A percentile compares a stretch with the other conserved stretches of the same genome.
These are phyloP conservation scores for Neofusicoccum umdonicola DNA, from an alignment of 2,329 filamentous ascomycete species.

Conservation along the genomic window DNA sequence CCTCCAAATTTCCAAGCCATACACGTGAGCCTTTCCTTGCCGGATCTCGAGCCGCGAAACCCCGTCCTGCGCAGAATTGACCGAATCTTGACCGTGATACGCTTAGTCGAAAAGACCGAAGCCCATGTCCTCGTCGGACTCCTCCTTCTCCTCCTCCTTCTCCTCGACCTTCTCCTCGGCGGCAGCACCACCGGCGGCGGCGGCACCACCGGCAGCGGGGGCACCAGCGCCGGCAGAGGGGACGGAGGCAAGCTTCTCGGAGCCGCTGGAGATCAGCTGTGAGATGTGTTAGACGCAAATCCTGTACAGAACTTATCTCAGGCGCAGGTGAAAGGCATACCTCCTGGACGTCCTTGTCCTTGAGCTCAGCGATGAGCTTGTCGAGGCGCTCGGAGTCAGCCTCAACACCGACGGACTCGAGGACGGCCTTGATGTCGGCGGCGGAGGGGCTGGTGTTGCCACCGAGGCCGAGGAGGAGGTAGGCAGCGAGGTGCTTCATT, in stretches of 20 bases:
- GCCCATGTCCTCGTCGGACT: slow-evolving; percentile 73
- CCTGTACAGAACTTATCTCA: slow-evolving; percentile 27
- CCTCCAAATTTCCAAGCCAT: slow-evolving; percentile 28
- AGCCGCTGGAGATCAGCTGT: slow-evolving; percentile 87
- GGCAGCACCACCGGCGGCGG: slow-evolving; percentile 62
- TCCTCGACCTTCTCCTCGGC: slow-evolving; percentile 54
- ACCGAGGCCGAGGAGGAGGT: slow-evolving; percentile 92
- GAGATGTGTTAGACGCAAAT: slow-evolving; percentile 25
- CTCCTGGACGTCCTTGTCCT: slow-evolving; percentile 90
- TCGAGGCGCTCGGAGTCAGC: slow-evolving; percentile 82
- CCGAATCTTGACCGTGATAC: slow-evolving; percentile 30
- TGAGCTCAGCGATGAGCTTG: slow-evolving; percentile 83
- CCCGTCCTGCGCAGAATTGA: slow-evolving; percentile 28
- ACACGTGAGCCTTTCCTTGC: slow-evolving; percentile 9
- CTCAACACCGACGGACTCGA: slow-evolving; percentile 93
- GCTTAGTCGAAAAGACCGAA: slow-evolving; percentile 67
- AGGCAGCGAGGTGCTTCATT: slow-evolving; percentile 99
- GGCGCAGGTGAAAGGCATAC: slow-evolving; percentile 52
- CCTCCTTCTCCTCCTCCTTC: slow-evolving; percentile 76
- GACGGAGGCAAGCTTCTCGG: slow-evolving; percentile 93
- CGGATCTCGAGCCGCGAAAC: background rate
- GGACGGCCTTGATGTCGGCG: slow-evolving; percentile 80
- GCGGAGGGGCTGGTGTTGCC: slow-evolving; percentile 89
- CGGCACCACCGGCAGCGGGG: slow-evolving; percentile 62
- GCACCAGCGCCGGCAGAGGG: slow-evolving; percentile 84